A percentile compares a stretch with the other conserved stretches of the same genome.
These are phyloP conservation scores for Protostelium mycophagum DNA, from an alignment of 78 protist genomes.

Conservation along the genomic window DNA sequence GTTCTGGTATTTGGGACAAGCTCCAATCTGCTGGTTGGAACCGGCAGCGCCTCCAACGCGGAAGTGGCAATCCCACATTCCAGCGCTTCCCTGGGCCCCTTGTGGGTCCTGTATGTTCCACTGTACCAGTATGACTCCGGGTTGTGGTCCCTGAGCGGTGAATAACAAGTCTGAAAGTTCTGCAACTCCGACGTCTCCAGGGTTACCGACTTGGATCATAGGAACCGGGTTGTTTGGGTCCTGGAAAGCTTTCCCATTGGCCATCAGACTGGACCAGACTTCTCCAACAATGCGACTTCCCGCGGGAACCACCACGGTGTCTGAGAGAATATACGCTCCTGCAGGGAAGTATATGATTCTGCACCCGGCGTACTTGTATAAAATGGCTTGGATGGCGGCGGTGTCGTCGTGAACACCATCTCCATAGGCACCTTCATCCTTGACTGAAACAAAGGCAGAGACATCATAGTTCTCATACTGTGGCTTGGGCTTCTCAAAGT, in stretches of 20 bases:
- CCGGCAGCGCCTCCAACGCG: background rate
- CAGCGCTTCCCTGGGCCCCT: background rate
- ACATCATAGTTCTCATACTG: background rate
- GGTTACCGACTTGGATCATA: background rate
- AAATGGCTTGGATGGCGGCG: background rate
- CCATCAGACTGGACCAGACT: background rate
- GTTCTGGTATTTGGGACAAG: background rate
- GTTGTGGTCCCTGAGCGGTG: background rate
- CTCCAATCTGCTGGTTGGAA: background rate
- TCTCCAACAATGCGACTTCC: background rate
- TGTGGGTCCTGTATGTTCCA: background rate
- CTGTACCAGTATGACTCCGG: background rate
- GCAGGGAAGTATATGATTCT: background rate
- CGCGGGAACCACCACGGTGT: background rate
- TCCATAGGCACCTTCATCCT: background rate
- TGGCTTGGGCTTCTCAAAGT: background rate
- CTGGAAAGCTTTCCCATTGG: background rate
- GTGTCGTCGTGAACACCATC: background rate
- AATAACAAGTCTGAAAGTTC: background rate
- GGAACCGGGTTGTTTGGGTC: background rate
- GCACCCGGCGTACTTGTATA: background rate
- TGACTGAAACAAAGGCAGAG: background rate
- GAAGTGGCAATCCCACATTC: conserved; percentile 5
- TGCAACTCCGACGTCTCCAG: background rate
- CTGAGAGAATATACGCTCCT: background rate